Evolutionary conservation across 306 rosid genomes (phyloP), one percentile per base, ranked within the genome.

Genomic region (Medicago ruthenica): DNA sequence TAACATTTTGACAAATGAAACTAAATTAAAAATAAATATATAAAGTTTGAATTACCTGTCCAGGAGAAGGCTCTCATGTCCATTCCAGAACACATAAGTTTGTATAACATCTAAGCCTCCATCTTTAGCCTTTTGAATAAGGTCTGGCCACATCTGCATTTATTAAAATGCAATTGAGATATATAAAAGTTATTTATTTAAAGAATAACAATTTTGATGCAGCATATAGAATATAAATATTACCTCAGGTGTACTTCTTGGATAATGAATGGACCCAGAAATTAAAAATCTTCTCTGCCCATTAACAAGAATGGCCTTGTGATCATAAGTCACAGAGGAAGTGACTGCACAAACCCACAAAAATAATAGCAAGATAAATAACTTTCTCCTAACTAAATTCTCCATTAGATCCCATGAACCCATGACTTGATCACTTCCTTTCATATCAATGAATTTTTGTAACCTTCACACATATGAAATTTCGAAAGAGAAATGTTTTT

Each of bases 11-110:
- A 76, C 15, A 41, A 37, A 34, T 42, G 14, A 31, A 51, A 44
- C 24, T 8, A 11, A 39, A 36, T 4, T 14, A 34, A 55, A 3
- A 31, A 6, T 3, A 4, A 36, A 11, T 75, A 41, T 1, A 2
- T 2, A 10, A 9, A 1, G 3, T 74, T 68, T 61, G 80, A 27
- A 64, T 51, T 87, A 92, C 98, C 36, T 92, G 82, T 75, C 98
- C 98, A 31, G 86, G 93, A 72, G 96, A 83, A 70, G 97, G 99
- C 40, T 96, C 40, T 96, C 98, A 9, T 96, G 99, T 15, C 98
- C 98, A 82, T 90, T 96, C 99, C 98, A 96, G 50, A 96, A 96
- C 42, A 96, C 99, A 83, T 96, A 96, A 15, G 99, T 92, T 66
- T 96, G 88, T 27, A 96, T 82, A 75, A 96, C 98, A 85, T 96